phyloP scores from a whole-genome alignment of 2,329 filamentous ascomycete species.

The Aureobasidium melanogenum region DNA sequence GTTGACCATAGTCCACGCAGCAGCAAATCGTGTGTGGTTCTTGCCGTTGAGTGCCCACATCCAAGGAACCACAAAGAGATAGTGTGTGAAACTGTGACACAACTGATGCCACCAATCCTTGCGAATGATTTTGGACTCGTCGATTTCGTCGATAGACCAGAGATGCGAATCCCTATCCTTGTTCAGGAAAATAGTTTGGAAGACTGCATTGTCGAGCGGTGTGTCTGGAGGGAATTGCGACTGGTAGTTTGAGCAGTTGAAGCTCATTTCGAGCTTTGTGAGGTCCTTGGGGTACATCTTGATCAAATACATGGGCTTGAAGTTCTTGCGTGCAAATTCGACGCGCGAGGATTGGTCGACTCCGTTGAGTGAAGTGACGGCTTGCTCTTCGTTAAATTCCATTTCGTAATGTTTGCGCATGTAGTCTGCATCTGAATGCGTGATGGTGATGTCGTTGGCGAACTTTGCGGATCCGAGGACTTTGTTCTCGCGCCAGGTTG shows the following conservation, averaged over 20 bases:
- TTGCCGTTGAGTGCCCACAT: slow-evolving; percentile 64
- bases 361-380: slow-evolving; percentile 32
- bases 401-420: slow-evolving; percentile 62
- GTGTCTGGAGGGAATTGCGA: slow-evolving; percentile 54
- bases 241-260: slow-evolving; percentile 56
- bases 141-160: slow-evolving; percentile 53
- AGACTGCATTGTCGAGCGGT: slow-evolving; percentile 53
- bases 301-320: slow-evolving; percentile 58
- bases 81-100: slow-evolving; percentile 55
- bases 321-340: slow-evolving; percentile 41
- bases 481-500: slow-evolving; percentile 53
- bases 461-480: slow-evolving; percentile 65
- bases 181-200: slow-evolving; percentile 61
- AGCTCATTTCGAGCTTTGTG: slow-evolving; percentile 53
- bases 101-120: slow-evolving; percentile 62
- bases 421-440: slow-evolving; percentile 56
- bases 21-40: slow-evolving; percentile 54
- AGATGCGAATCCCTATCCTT: slow-evolving; percentile 45
- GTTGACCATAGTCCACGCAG: slow-evolving; percentile 61
- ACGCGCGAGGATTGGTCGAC: slow-evolving; percentile 34
- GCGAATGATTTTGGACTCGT: slow-evolving; percentile 51
- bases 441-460: slow-evolving; percentile 62
- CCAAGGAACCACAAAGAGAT: slow-evolving; percentile 56
- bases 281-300: slow-evolving; percentile 49
- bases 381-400: slow-evolving; percentile 42